Base-by-base conservation (phyloP, 1,284 basidiomycete species). In the Puccinia triticina region DNA sequence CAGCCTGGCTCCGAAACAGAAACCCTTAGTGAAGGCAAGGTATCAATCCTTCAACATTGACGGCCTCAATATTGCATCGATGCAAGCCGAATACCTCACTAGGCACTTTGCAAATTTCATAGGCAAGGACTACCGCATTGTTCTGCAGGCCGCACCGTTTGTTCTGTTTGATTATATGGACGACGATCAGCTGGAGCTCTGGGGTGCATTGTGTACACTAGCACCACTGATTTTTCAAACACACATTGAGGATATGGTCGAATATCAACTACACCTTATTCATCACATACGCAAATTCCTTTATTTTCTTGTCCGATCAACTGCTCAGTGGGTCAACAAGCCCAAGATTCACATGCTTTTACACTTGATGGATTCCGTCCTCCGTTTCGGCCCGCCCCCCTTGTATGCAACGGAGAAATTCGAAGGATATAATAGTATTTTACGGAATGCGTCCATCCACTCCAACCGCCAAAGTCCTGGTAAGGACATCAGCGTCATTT, bases 261-360 rank as follows among this genome's bases (percentile, higher is more conserved):
- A 2, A 5, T 59, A 26, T 26, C 59, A 50, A 50, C 2, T 18
- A 2, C 16, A 21, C 11, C 48, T 50, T 14, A 16, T 16, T 2
- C 2, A 29, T 18, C 10, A 29, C 10, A 10, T 61, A 1, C 59
- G 7, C 5, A 18, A 61, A 2, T 61, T 61, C 14, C 11, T 61
- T 11, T 32, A 5, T 34, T 32, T 11, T 34, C 59, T 61, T 11
- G 2, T 61, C 14, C 12, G 16, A 8, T 8, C 3, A 1, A 61
- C 59, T 1, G 59, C 59, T 10, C 59, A 61, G 29, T 88, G 88
- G 88, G 88, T 88, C 80, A 88, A 88, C 77, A 89, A 89, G 79
- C 86, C 88, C 1, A 89, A 89, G 77, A 88, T 86, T 53, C 85
- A 86, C 57, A 79, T 86, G 21, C 14, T 86, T 2, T 59, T 84